A percentile compares a stretch with the other conserved stretches of the same genome.
Evolutionary conservation across 1,139 yeast species (phyloP).

Genomic region (Kodamaea ohmeri): DNA sequence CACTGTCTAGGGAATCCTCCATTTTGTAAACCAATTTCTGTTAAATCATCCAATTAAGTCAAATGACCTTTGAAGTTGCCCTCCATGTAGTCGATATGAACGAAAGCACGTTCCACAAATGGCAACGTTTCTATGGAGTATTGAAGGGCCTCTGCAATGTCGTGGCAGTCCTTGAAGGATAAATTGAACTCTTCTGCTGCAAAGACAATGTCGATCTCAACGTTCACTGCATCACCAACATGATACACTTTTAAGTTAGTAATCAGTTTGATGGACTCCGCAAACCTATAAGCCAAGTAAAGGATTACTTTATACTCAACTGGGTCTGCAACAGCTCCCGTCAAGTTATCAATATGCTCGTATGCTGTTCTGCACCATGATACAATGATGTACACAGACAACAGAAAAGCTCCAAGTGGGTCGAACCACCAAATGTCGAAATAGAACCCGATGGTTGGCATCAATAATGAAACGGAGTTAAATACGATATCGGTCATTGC

Average conservation of each 20-base stretch:
- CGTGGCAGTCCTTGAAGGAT: slow-evolving; percentile 67
- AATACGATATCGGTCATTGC: slow-evolving; percentile 76
- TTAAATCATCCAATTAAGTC: slow-evolving; percentile 16
- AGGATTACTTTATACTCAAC: slow-evolving; percentile 64
- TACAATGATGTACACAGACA: slow-evolving; percentile 59
- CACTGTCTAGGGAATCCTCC: background rate
- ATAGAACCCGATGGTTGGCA: slow-evolving; percentile 61
- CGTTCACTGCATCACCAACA: slow-evolving; percentile 73
- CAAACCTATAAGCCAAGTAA: slow-evolving; percentile 66
- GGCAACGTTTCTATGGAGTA: slow-evolving; percentile 78
- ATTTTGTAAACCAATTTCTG: background rate
- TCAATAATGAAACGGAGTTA: slow-evolving; percentile 58
- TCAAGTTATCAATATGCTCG: slow-evolving; percentile 70
- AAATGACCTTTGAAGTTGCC: slow-evolving; percentile 53
- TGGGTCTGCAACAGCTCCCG: slow-evolving; percentile 69
- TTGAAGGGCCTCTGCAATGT: slow-evolving; percentile 77
- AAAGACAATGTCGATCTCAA: slow-evolving; percentile 71
- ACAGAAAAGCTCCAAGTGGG: slow-evolving; percentile 65
- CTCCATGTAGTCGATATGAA: slow-evolving; percentile 70
- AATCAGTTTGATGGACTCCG: slow-evolving; percentile 62
- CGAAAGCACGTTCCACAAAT: slow-evolving; percentile 76
- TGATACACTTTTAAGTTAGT: slow-evolving; percentile 73
- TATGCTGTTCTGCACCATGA: slow-evolving; percentile 66
- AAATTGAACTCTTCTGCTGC: slow-evolving; percentile 45
- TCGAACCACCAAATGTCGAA: slow-evolving; percentile 67